Percentiles rank a stretch among this genome's conserved stretches.
Evolutionary conservation across 768 basidiomycete genomes (phyloP).

Genomic region (Rhizopogon vesiculosus): DNA sequence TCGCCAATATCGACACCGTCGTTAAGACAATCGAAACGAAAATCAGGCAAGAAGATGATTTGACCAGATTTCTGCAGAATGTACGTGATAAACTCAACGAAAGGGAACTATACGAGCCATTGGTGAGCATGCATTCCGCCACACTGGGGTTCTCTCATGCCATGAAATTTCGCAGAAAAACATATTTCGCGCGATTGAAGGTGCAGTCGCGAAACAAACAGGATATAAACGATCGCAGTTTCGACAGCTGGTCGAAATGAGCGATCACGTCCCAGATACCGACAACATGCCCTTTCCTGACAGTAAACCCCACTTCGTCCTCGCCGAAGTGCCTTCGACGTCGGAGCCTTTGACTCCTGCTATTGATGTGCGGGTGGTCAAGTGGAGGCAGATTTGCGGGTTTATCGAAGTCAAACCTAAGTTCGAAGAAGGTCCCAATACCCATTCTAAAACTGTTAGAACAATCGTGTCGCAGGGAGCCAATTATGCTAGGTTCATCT

Average conservation of each 20-base stretch:
- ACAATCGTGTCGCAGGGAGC: slow-evolving; percentile 16
- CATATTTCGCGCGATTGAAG: background rate
- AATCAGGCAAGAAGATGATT: too few relatives aligned
- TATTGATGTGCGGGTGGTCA: background rate
- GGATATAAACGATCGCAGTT: background rate
- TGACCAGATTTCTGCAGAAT: too few relatives aligned
- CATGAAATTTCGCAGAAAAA: background rate
- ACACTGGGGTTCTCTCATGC: too few relatives aligned
- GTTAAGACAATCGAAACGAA: too few relatives aligned
- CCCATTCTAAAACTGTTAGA: background rate
- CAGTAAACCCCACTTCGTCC: background rate
- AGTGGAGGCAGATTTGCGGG: background rate
- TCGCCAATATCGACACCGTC: too few relatives aligned
- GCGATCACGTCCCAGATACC: background rate
- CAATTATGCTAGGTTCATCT: slow-evolving; percentile 23
- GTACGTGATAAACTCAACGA: too few relatives aligned
- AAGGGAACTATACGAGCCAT: too few relatives aligned
- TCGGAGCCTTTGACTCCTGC: background rate
- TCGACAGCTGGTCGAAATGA: background rate
- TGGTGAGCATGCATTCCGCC: too few relatives aligned
- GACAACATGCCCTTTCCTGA: background rate
- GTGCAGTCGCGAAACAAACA: background rate
- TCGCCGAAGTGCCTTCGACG: background rate
- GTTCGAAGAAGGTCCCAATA: background rate
- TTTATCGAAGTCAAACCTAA: background rate